Evolutionary conservation across 2,329 filamentous ascomycete species (phyloP).

Genomic region (Daldinia eschscholtzii): DNA sequence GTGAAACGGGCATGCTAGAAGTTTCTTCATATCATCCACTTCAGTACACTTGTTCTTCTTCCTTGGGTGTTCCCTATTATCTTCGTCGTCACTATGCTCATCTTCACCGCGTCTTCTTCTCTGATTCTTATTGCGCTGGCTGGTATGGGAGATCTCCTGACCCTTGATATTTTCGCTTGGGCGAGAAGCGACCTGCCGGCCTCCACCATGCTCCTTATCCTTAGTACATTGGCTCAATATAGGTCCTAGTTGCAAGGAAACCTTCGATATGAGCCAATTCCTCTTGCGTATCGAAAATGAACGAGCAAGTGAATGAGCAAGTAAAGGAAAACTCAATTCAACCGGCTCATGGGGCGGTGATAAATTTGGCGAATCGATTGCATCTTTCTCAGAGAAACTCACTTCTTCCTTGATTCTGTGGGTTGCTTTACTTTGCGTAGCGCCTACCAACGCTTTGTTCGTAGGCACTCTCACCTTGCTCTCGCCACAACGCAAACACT

Average conservation of each 20-base stretch:
- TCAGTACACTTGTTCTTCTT: neutral
- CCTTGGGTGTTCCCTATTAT: neutral
- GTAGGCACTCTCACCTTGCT: neutral
- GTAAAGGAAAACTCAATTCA: neutral
- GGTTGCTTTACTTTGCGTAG: too few relatives aligned
- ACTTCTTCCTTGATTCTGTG: neutral
- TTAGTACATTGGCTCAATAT: neutral
- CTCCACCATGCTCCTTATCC: neutral
- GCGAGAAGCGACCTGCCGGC: neutral
- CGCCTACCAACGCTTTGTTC: neutral
- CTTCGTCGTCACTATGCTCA: constrained; percentile 10
- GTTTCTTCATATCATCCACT: neutral
- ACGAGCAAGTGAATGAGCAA: neutral
- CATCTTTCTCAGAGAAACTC: neutral
- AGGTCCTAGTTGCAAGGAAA: neutral
- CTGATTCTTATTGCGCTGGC: neutral
- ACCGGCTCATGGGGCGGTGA: neutral
- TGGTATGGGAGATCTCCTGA: neutral
- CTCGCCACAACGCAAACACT: neutral
- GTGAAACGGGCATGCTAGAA: constrained; percentile 9
- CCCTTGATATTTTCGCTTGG: neutral
- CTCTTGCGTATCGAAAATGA: constrained; percentile 2
- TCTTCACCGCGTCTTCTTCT: neutral
- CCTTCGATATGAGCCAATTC: neutral
- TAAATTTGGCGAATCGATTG: neutral